Evolutionary conservation across 768 basidiomycete genomes (phyloP), one percentile per base, ranked within the genome.

Genomic region (Pleurotus salmoneostramineus): DNA sequence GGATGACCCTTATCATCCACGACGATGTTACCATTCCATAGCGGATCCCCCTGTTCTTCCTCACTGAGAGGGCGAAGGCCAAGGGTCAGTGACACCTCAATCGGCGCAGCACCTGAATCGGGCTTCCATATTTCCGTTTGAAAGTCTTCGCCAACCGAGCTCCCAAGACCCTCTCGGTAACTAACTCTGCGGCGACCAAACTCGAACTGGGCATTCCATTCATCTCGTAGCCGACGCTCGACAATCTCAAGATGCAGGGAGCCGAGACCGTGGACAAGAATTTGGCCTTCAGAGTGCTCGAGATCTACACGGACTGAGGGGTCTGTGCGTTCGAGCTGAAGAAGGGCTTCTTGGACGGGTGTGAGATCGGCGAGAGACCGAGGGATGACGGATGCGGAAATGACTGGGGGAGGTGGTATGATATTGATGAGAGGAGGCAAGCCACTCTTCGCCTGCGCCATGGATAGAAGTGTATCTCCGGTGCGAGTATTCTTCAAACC

Each of bases 191-290:
- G 83, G 57, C 72, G 74, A 4, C 93, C 91, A 62, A 93, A 81
- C 65, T 93, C 86, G 65, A 91, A 93, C 46, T 81, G 77, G 34
- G 75, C 89, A 34, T 83, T 79, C 88, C 89, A 95, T 70, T 94
- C 93, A 57, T 91, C 85, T 55, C 76, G 79, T 31, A 95, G 74
- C 44, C 93, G 81, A n/a, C 85, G 83, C 70, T 91, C 90, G 7
- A 93, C 79, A 56, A 95, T 93, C 69, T 95, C 93, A n/a, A 95
- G 80, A 66, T 95, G 93, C 10, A 95, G 78, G 33, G 89, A 83
- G 11, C 93, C 93, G 43, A 95, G 82, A 2, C 92, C 92, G 62
- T 94, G 90, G 0, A 92, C 79, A 33, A 95, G 78, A 35, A 92
- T 75, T 64, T 95, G 93, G 1, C 91, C 93, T 62, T 95, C 93